phyloP scores from a whole-genome alignment of 179 eudicot species.

The Drosera spatulata region DNA sequence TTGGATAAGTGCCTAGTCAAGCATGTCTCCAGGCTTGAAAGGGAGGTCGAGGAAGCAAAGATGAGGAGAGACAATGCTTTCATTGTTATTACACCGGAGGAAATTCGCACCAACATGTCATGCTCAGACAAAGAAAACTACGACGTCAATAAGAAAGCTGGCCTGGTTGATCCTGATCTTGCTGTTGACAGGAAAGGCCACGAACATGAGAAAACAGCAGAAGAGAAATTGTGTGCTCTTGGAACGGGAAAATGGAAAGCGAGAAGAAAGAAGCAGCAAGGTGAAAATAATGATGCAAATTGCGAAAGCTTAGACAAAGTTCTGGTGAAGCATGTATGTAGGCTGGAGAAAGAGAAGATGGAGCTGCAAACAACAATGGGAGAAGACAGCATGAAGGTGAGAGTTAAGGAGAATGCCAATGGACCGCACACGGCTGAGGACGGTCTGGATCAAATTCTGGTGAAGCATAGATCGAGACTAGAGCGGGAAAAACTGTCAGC shows the following conservation, averaged over 20 bases:
- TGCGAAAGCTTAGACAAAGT: conserved; percentile 59
- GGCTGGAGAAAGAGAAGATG: conserved; percentile 63
- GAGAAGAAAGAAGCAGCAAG: conserved; percentile 11
- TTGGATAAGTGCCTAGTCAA: conserved; percentile 62
- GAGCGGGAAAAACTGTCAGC: conserved; percentile 45
- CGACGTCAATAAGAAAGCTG: conserved; percentile 31
- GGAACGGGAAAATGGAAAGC: conserved; percentile 11
- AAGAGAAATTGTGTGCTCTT: background rate
- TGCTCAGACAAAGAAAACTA: conserved; percentile 45
- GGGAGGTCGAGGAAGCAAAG: conserved; percentile 72
- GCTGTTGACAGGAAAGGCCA: background rate
- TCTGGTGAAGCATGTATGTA: conserved; percentile 67
- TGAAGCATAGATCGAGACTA: conserved; percentile 58
- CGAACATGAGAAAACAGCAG: conserved; percentile 6
- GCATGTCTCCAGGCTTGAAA: conserved; percentile 68
- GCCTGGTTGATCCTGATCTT: background rate
- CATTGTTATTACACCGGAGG: no score
- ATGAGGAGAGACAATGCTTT: conserved; percentile 13
- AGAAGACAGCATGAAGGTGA: conserved; percentile 16
- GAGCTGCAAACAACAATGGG: conserved; percentile 14
- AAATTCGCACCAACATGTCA: background rate
- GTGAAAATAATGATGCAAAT: conserved; percentile 15
- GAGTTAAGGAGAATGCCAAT: conserved; percentile 19
- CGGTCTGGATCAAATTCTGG: conserved; percentile 66
- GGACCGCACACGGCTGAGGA: conserved; percentile 21